Evolutionary conservation across 805 yeast species (phyloP).

Genomic region (Candida awuae): DNA sequence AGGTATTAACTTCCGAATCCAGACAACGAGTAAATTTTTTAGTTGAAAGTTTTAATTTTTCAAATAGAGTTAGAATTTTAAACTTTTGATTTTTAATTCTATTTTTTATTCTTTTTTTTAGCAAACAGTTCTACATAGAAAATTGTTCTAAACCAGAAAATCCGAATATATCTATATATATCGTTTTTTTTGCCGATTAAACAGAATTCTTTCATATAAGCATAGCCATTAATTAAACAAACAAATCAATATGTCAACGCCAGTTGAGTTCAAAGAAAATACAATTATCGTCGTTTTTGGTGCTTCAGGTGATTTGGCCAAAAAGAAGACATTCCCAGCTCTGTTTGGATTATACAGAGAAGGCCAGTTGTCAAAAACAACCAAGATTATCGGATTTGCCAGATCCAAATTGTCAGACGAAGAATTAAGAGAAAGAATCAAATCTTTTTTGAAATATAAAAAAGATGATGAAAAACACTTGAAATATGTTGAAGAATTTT

Average conservation of each 20-base stretch:
- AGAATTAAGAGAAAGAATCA: slow-evolving; percentile 62
- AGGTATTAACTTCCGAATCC: too few relatives aligned
- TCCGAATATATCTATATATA: too few relatives aligned
- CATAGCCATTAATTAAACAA: neutral
- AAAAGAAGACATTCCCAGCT: slow-evolving; percentile 91
- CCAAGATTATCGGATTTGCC: slow-evolving; percentile 86
- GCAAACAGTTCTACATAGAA: too few relatives aligned
- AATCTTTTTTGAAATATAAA: slow-evolving; percentile 44
- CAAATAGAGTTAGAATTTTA: too few relatives aligned
- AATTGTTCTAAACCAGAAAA: too few relatives aligned
- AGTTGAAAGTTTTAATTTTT: too few relatives aligned
- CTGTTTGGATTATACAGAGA: slow-evolving; percentile 68
- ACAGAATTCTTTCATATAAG: too few relatives aligned
- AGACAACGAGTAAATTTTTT: too few relatives aligned
- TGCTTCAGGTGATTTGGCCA: slow-evolving; percentile 92
- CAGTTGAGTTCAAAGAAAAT: slow-evolving; percentile 48
- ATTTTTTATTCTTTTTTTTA: too few relatives aligned
- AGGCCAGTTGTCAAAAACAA: slow-evolving; percentile 63
- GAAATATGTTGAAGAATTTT: slow-evolving; percentile 46
- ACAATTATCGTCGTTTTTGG: slow-evolving; percentile 80
- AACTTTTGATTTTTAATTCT: too few relatives aligned
- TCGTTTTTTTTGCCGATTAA: too few relatives aligned
- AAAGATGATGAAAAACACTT: slow-evolving; percentile 29
- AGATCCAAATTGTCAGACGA: slow-evolving; percentile 64
- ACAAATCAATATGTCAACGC: slow-evolving; percentile 3